These are phyloP conservation scores for Geotrichum histeridarum DNA, from an alignment of 1,139 yeast species.

Conservation along the genomic window DNA sequence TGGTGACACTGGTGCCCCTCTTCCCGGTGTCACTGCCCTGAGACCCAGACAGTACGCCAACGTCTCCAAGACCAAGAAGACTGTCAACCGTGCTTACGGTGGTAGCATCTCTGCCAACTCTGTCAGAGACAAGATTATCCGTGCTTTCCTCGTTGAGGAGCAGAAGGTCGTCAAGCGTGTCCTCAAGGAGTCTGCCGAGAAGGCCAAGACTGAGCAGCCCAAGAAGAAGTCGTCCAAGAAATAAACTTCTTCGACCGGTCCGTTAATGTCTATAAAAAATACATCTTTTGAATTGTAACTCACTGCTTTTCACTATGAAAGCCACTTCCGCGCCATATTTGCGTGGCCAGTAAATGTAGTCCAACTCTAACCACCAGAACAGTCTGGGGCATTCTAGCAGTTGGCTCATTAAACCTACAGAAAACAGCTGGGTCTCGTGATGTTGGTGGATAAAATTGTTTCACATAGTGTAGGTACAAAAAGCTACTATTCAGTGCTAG, in stretches of 20 bases:
- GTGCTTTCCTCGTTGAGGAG: conserved; percentile 99
- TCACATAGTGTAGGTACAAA: too few relatives aligned
- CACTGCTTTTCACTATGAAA: too few relatives aligned
- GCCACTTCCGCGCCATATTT: too few relatives aligned
- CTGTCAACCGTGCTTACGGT: conserved; percentile 99
- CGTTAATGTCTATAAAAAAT: conserved; percentile 14
- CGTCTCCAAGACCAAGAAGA: conserved; percentile 92
- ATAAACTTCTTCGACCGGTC: conserved; percentile 18
- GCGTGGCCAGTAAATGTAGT: too few relatives aligned
- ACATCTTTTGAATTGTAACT: neutral
- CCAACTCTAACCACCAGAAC: too few relatives aligned
- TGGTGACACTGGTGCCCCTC: conserved; percentile 94
- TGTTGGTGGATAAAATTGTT: too few relatives aligned
- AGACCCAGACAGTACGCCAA: conserved; percentile 98
- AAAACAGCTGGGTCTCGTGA: too few relatives aligned
- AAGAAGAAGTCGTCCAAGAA: conserved; percentile 35
- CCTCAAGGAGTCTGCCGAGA: conserved; percentile 87
- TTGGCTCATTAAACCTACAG: too few relatives aligned
- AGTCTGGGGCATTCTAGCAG: too few relatives aligned
- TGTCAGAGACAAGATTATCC: conserved; percentile 96
- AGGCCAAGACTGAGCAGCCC: conserved; percentile 55
- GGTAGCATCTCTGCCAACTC: conserved; percentile 98
- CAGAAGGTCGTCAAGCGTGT: conserved; percentile 99
- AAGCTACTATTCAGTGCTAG: too few relatives aligned
- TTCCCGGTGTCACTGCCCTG: conserved; percentile 82